These are phyloP conservation scores for Capsella rubella DNA, from an alignment of 441 rosid species.

Conservation along the genomic window DNA sequence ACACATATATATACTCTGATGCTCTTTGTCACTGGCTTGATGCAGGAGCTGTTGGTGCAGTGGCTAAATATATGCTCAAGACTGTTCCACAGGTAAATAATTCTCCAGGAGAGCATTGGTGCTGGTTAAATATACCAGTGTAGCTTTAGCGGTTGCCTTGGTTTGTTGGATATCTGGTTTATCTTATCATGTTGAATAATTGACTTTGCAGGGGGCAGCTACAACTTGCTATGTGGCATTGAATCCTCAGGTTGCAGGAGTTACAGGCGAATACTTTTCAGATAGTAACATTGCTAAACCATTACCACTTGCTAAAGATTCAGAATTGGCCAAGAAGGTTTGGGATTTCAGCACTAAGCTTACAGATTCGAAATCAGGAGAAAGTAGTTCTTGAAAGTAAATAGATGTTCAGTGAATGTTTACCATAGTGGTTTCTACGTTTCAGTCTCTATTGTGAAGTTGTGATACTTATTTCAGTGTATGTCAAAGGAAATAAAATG, in stretches of 20 bases:
- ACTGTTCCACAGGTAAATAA: constrained; percentile 62
- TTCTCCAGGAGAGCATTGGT: not conserved
- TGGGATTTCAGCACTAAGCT: constrained; percentile 72
- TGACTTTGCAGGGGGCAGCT: constrained; percentile 66
- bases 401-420: constrained; percentile 35
- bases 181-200: not conserved
- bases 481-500: constrained; percentile 18
- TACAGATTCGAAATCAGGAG: constrained; percentile 35
- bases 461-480: not conserved
- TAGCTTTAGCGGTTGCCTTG: not conserved
- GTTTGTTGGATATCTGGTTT: not conserved
- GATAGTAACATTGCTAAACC: constrained; percentile 58
- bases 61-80: constrained; percentile 60
- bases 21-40: constrained; percentile 30
- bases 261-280: constrained; percentile 65
- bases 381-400: constrained; percentile 43
- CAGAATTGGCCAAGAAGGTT: constrained; percentile 64
- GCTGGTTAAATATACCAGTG: not conserved
- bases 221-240: constrained; percentile 87
- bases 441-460: not conserved
- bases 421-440: not conserved
- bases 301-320: constrained; percentile 47
- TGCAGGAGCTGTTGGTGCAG: constrained; percentile 52
- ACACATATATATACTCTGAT: not conserved
- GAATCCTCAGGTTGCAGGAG: constrained; percentile 70